Percentiles rank a stretch among this genome's conserved stretches.
phyloP scores from a whole-genome alignment of 768 basidiomycete species.

The Mycena amicta region DNA sequence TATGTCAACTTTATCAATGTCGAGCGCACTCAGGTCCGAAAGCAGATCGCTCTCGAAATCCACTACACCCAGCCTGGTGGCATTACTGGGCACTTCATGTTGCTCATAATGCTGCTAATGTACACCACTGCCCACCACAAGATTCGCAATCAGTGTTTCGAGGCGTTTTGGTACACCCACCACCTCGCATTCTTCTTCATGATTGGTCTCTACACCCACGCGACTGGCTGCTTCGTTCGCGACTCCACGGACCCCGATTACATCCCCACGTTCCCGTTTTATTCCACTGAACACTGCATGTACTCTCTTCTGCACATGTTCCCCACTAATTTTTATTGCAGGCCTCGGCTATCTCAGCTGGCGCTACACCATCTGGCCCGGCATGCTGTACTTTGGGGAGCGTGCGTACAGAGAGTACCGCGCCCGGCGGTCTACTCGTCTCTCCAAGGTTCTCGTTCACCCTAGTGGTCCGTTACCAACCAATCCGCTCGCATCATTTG shows the following conservation, averaged over 20 bases:
- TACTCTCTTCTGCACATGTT: too few relatives aligned
- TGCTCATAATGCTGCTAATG: conserved; percentile 90
- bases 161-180: conserved; percentile 97
- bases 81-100: conserved; percentile 96
- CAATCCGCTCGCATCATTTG: conserved; percentile 6
- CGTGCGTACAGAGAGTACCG: conserved; percentile 83
- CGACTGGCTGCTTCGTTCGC: conserved; percentile 94
- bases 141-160: conserved; percentile 88
- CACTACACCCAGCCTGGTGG: conserved; percentile 89
- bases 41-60: conserved; percentile 75
- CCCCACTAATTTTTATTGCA: neutral
- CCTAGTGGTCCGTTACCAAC: conserved; percentile 64
- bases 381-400: conserved; percentile 87
- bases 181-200: conserved; percentile 95
- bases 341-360: conserved; percentile 85
- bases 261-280: conserved; percentile 79
- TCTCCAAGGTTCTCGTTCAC: conserved; percentile 87
- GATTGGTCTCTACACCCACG: conserved; percentile 78
- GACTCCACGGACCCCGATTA: conserved; percentile 77
- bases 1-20: conserved; percentile 94
- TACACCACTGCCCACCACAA: conserved; percentile 90
- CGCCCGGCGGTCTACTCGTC: conserved; percentile 71
- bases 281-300: conserved; percentile 75
- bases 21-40: conserved; percentile 84
- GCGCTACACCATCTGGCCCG: conserved; percentile 92